These are phyloP conservation scores for Nemania serpens DNA, from an alignment of 2,329 filamentous ascomycete genomes.

Conservation along the genomic window DNA sequence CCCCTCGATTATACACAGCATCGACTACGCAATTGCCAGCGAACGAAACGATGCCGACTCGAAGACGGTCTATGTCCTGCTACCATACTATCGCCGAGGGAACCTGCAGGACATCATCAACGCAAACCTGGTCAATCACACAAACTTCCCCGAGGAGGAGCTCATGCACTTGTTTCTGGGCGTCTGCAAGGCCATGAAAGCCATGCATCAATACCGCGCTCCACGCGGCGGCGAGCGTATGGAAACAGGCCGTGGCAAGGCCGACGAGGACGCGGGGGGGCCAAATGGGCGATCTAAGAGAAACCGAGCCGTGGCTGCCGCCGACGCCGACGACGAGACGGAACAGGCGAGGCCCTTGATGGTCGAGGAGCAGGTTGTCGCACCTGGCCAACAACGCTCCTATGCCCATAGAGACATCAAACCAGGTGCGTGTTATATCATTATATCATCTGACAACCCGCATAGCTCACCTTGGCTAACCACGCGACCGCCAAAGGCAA, in stretches of 20 bases:
- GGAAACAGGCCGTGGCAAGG: slow-evolving; percentile 53
- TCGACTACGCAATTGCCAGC: slow-evolving; percentile 58
- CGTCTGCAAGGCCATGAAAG: slow-evolving; percentile 83
- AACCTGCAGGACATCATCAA: slow-evolving; percentile 99
- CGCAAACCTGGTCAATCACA: slow-evolving; percentile 95
- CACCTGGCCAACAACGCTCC: slow-evolving; percentile 71
- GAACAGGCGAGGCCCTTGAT: slow-evolving; percentile 83
- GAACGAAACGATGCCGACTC: slow-evolving; percentile 64
- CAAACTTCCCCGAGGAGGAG: slow-evolving; percentile 82
- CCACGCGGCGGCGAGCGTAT: slow-evolving; percentile 52
- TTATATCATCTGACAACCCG: neutral
- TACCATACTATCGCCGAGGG: slow-evolving; percentile 93
- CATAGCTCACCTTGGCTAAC: neutral
- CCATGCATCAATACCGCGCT: slow-evolving; percentile 88
- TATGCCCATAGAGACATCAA: slow-evolving; percentile 98
- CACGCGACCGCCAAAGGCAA: slow-evolving; percentile 62
- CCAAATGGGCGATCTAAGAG: slow-evolving; percentile 46
- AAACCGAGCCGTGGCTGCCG: slow-evolving; percentile 44
- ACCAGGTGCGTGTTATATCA: slow-evolving; percentile 66
- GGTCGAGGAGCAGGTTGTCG: slow-evolving; percentile 74
- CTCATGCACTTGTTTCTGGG: slow-evolving; percentile 91
- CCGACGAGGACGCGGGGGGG: slow-evolving; percentile 47
- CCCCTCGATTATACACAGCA: slow-evolving; percentile 69
- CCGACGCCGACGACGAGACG: slow-evolving; percentile 71
- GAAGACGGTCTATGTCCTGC: slow-evolving; percentile 95